These are phyloP conservation scores for Glarea lozoyensis DNA, from an alignment of 495 filamentous ascomycete species.

Conservation along the genomic window DNA sequence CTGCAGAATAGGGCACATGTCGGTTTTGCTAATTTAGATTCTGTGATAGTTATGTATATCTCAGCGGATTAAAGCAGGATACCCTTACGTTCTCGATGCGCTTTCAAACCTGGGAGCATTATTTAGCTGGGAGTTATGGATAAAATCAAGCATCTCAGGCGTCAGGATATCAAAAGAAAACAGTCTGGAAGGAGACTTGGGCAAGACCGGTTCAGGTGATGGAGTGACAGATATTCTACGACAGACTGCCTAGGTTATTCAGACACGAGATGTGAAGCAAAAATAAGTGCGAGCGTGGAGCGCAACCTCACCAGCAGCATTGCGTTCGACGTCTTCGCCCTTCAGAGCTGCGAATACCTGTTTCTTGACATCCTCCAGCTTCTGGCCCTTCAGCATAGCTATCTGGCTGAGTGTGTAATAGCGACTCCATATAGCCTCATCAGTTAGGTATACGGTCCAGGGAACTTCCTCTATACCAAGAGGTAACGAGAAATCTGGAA, in stretches of 20 bases:
- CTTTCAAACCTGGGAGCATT: background rate
- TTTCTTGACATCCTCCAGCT: conserved; percentile 35
- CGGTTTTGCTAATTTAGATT: background rate
- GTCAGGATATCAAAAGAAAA: no score
- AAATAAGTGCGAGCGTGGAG: conserved; percentile 45
- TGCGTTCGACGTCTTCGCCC: conserved; percentile 26
- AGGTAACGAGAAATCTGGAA: conserved; percentile 43
- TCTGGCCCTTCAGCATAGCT: conserved; percentile 38
- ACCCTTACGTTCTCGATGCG: background rate
- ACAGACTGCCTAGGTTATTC: conserved; percentile 3
- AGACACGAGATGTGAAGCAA: conserved; percentile 40
- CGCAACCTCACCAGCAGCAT: conserved; percentile 44
- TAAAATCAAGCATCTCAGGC: no score
- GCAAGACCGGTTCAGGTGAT: no score
- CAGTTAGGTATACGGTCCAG: conserved; percentile 38
- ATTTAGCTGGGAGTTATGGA: conserved; percentile 5
- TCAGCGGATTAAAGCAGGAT: conserved; percentile 45
- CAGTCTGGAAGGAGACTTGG: no score
- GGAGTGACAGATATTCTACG: no score
- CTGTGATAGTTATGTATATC: conserved; percentile 67
- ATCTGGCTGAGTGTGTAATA: conserved; percentile 52
- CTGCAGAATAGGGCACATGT: conserved; percentile 8
- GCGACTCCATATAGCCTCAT: conserved; percentile 47
- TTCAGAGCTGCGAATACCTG: conserved; percentile 34
- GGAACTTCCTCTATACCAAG: conserved; percentile 27